Evolutionary conservation across 2,329 filamentous ascomycete species (phyloP), one percentile per base, ranked within the genome.

Genomic region (Aspergillus uvarum): DNA sequence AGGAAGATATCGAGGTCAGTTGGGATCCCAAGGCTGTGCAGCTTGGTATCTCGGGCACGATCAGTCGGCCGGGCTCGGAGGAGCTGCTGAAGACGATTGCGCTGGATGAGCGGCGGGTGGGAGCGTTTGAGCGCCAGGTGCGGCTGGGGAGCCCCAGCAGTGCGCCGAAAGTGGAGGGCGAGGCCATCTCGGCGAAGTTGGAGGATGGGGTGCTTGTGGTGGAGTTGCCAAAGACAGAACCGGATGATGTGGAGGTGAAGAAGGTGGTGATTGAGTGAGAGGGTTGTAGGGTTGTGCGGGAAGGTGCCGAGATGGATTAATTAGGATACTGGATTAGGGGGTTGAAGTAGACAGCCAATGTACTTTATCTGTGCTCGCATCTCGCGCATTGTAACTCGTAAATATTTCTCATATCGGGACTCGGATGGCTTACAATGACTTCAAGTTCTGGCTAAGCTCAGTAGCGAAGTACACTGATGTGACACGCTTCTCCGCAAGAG

Each of bases 21-120:
- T 57, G 54, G 54, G 54, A 57, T 14, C 47, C 54, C n/a, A 51
- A 47, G 47, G 51, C 24, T 32, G 32, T 57, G 21, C 47, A 57
- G 35, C 32, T 57, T 14, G 44, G 47, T 31, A 26, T 57, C 4
- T 51, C 24, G 22, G 54, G 54, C 3, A 21, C 32, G 5, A 50
- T 57, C 10, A 24, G 22, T 32, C 54, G 54, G 1, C 54, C 54
- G 14, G 47, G 54, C 0, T 21, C 21, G 26, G 48, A 57, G 32
- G 48, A 51, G 10, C 14, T 57, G 8, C 4, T 50, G 31, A 57
- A 57, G 54, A 57, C 48, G 4, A 21, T 57, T 29, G 54, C 54
- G 22, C 24, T 57, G 22, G 54, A 57, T 44, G 54, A 57, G 22
- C 54, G 54, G 10, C 22, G 48, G n/a, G 32, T 57, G 16, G 54